These are phyloP conservation scores for Ascochyta clinopodiicola DNA, from an alignment of 2,329 filamentous ascomycete genomes.

Conservation along the genomic window DNA sequence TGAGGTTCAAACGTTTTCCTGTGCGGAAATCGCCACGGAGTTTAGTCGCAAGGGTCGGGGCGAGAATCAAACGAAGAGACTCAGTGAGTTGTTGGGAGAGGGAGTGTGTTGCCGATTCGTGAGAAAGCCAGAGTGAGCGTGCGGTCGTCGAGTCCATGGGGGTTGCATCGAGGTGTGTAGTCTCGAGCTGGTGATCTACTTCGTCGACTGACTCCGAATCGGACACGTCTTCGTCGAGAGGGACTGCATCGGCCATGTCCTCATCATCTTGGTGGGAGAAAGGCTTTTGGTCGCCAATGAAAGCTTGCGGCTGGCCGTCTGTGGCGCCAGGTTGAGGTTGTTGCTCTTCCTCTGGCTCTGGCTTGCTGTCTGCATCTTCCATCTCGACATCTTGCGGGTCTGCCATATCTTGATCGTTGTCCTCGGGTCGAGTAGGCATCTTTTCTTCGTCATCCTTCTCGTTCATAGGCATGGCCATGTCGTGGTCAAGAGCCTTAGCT, in stretches of 20 bases:
- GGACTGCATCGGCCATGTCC: conserved; percentile 46
- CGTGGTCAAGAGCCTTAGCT: conserved; percentile 82
- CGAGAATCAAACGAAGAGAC: conserved; percentile 92
- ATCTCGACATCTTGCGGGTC: conserved; percentile 50
- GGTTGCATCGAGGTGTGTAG: conserved; percentile 68
- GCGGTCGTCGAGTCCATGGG: conserved; percentile 62
- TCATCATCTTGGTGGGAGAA: conserved; percentile 42
- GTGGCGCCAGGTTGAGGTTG: conserved; percentile 36
- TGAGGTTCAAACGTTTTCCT: conserved; percentile 97
- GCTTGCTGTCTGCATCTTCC: conserved; percentile 47
- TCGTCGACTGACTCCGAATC: conserved; percentile 49
- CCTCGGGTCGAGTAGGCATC: conserved; percentile 42
- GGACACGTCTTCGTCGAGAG: conserved; percentile 46
- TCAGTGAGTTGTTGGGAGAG: conserved; percentile 90
- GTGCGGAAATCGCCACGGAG: conserved; percentile 96
- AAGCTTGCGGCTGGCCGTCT: conserved; percentile 50
- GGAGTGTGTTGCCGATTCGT: conserved; percentile 82
- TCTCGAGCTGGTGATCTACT: conserved; percentile 67
- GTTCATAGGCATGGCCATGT: conserved; percentile 80
- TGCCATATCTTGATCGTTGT: conserved; percentile 37
- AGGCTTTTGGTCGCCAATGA: conserved; percentile 54
- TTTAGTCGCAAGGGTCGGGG: conserved; percentile 92
- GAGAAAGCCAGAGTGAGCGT: conserved; percentile 80
- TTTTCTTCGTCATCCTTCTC: conserved; percentile 56
- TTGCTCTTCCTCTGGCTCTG: conserved; percentile 35